phyloP scores from a whole-genome alignment of 2,329 filamentous ascomycete species.

The Annulohypoxylon truncatum region DNA sequence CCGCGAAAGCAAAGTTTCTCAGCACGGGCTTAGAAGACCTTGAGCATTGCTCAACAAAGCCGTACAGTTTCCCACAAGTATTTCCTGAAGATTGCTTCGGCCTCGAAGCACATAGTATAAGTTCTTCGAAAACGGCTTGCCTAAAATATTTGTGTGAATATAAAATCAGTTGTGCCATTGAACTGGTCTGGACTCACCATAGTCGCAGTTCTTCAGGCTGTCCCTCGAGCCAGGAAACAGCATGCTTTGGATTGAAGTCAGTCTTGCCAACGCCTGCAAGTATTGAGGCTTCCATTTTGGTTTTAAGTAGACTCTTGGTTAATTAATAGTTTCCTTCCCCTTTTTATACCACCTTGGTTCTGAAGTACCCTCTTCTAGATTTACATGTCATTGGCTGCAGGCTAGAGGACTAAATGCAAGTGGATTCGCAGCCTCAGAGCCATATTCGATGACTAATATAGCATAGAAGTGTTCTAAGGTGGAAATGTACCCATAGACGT shows the following conservation, averaged over 20 bases:
- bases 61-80: constrained; percentile 69
- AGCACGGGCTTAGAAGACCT: constrained; percentile 60
- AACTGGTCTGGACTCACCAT: constrained; percentile 42
- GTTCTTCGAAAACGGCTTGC: constrained; percentile 58
- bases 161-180: background rate
- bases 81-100: constrained; percentile 67
- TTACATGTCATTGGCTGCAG: constrained; percentile 17
- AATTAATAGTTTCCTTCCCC: background rate
- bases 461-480: background rate
- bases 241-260: constrained; percentile 50
- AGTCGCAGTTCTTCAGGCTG: constrained; percentile 43
- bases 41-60: constrained; percentile 70
- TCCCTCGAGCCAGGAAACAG: constrained; percentile 48
- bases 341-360: constrained; percentile 8
- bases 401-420: background rate
- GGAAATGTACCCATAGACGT: background rate
- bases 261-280: constrained; percentile 43
- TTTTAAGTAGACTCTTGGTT: background rate
- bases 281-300: constrained; percentile 35
- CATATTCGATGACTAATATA: constrained; percentile 3
- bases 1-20: constrained; percentile 63
- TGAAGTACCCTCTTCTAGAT: constrained; percentile 2
- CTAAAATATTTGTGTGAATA: constrained; percentile 40
- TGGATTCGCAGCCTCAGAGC: background rate
- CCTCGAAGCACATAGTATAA: constrained; percentile 62